Base-by-base conservation (phyloP, 176 grass and related monocot species). In the Eremochloa ophiuroides region DNA sequence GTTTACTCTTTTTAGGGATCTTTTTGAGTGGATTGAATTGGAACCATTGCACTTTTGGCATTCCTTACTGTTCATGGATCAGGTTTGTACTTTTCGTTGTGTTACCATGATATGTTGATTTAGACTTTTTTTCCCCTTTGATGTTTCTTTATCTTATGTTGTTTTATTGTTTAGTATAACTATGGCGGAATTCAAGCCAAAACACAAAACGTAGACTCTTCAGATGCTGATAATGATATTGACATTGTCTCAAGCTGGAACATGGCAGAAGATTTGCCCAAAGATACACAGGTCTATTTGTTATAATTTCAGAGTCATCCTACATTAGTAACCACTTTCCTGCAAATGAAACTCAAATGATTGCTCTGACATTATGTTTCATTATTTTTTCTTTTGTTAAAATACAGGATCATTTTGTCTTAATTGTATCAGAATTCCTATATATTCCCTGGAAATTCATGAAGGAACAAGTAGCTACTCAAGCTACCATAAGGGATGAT, bases 21-120 rank as follows among this genome's bases (percentile, higher is more conserved):
- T 98, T 79, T 98, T 98, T 46, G 92, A 94, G 74, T 98, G 95
- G 95, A 89, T 98, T 87, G 95, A 98, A 75, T 86, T 98, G 69
- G 92, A 98, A 86, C 95, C 95, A 84, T 84, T 93, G 82, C 88
- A 94, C 26, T 98, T 89, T 72, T 98, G 95, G 95, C 88, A 98
- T 66, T 93, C 92, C 53, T 93, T 94, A 23, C 67, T 98, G 27
- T 98, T 95, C 78, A 98, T 93, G 95, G 95, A 95, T 86, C 90
- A 95, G 95, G 95, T 95, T 81, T 87, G 82, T 82, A 70, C 25
- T 25, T 80, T 27, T 82, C 17, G 6, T 80, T 85, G 12, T 43
- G 63, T 73, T 65, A 23, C 64, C 42, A 48, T 18, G 64, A 34
- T 46, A 39, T 23, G 18, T 71, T 63, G 31, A 51, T 71, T 44